phyloP scores from a whole-genome alignment of 2,329 filamentous ascomycete species.

The Colletotrichum ledebouriae region DNA sequence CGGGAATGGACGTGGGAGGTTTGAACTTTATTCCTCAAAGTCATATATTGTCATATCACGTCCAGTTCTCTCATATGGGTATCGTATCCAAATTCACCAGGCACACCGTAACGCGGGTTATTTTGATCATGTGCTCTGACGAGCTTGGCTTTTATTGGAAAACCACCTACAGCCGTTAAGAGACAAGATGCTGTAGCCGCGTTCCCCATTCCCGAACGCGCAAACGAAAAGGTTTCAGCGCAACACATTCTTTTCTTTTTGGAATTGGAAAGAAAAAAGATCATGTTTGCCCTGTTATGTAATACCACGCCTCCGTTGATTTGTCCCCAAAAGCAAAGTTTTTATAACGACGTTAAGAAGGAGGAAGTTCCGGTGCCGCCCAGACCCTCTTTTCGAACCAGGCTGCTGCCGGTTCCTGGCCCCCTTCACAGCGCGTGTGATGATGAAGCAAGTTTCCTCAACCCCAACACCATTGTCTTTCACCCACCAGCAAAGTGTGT shows the following conservation, averaged over 20 bases:
- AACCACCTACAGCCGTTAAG: slow-evolving; percentile 44
- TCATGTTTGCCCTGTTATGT: slow-evolving; percentile 43
- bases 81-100: slow-evolving; percentile 26
- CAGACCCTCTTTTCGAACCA: neutral
- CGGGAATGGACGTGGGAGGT: neutral
- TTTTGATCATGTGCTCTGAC: slow-evolving; percentile 54
- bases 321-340: slow-evolving; percentile 42
- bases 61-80: neutral
- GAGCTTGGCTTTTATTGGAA: slow-evolving; percentile 59
- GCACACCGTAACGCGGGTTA: slow-evolving; percentile 29
- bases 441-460: slow-evolving; percentile 45
- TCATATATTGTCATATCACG: slow-evolving; percentile 24
- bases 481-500: slow-evolving; percentile 6
- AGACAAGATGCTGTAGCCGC: slow-evolving; percentile 54
- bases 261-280: slow-evolving; percentile 34
- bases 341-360: slow-evolving; percentile 37
- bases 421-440: slow-evolving; percentile 31
- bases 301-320: slow-evolving; percentile 43
- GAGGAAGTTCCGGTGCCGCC: neutral
- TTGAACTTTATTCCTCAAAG: neutral
- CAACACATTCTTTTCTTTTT: slow-evolving; percentile 34
- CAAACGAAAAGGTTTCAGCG: slow-evolving; percentile 54
- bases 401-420: neutral
- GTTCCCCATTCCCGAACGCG: slow-evolving; percentile 61
- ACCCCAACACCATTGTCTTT: slow-evolving; percentile 43